Evolutionary conservation across 257 asterid species (phyloP).

Genomic region (Ilex asprella): DNA sequence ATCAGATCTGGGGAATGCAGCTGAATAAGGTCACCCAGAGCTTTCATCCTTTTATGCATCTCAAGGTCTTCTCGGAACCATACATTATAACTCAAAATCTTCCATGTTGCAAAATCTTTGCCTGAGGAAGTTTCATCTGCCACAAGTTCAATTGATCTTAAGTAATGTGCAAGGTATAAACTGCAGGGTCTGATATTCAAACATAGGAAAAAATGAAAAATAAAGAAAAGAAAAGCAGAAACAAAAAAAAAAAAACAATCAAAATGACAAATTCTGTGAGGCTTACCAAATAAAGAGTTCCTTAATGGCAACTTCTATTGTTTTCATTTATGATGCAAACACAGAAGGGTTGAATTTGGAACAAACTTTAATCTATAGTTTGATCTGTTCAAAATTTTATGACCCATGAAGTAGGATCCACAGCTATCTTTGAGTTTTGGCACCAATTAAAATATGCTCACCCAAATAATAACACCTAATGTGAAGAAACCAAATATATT

Average conservation of each 20-base stretch:
- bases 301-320: too few relatives aligned
- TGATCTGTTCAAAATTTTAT: too few relatives aligned
- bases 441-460: too few relatives aligned
- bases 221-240: background rate
- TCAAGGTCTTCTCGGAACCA: conserved; percentile 90
- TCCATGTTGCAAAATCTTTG: conserved; percentile 34
- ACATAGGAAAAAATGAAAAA: background rate
- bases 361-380: too few relatives aligned
- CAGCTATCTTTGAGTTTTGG: too few relatives aligned
- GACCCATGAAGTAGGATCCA: too few relatives aligned
- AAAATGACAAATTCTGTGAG: background rate
- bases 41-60: conserved; percentile 67
- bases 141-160: conserved; percentile 14
- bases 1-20: conserved; percentile 80
- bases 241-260: background rate
- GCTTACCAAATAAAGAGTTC: too few relatives aligned
- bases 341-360: too few relatives aligned
- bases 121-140: conserved; percentile 24
- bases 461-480: too few relatives aligned
- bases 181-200: background rate
- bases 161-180: background rate
- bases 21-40: conserved; percentile 63
- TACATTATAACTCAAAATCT: conserved; percentile 77
- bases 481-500: too few relatives aligned
- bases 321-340: too few relatives aligned